These are phyloP conservation scores for Mrakia frigida DNA, from an alignment of 768 basidiomycete species.

Conservation along the genomic window DNA sequence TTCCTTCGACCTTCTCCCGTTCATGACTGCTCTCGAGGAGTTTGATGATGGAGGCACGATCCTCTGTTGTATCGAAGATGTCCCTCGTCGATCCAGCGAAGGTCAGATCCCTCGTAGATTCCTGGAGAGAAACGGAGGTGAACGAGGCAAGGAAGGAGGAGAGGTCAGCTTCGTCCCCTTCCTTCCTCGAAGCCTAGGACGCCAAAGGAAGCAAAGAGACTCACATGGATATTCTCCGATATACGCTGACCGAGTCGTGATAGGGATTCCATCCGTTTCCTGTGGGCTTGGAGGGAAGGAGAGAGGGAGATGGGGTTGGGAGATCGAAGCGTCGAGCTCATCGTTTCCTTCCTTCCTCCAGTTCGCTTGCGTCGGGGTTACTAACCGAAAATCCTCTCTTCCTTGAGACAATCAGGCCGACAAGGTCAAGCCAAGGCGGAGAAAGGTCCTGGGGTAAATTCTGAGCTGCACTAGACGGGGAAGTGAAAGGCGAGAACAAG, in stretches of 20 bases:
- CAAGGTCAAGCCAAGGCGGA: too few species aligned
- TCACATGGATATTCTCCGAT: constrained; percentile 30
- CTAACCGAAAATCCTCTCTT: too few species aligned
- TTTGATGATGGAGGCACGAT: constrained; percentile 71
- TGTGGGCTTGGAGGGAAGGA: background rate
- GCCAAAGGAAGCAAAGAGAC: background rate
- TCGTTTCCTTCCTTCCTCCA: too few species aligned
- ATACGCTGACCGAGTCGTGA: constrained; percentile 32
- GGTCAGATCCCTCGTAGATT: constrained; percentile 32
- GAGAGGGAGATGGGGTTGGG: background rate
- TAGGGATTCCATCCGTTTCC: constrained; percentile 30
- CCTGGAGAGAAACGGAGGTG: constrained; percentile 22
- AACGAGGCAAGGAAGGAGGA: background rate
- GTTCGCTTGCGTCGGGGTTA: too few species aligned
- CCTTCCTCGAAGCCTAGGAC: background rate
- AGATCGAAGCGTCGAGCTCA: background rate
- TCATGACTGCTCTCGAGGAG: constrained; percentile 86
- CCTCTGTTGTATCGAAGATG: constrained; percentile 52
- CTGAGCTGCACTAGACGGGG: too few species aligned
- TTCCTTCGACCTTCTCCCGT: constrained; percentile 84
- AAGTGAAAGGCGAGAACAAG: too few species aligned
- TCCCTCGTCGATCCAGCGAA: constrained; percentile 39
- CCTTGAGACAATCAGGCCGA: too few species aligned
- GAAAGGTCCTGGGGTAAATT: too few species aligned
- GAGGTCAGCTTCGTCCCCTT: background rate